Evolutionary conservation across 495 filamentous ascomycete species (phyloP), one percentile per base, ranked within the genome.

Genomic region (Margaritispora aquatica): DNA sequence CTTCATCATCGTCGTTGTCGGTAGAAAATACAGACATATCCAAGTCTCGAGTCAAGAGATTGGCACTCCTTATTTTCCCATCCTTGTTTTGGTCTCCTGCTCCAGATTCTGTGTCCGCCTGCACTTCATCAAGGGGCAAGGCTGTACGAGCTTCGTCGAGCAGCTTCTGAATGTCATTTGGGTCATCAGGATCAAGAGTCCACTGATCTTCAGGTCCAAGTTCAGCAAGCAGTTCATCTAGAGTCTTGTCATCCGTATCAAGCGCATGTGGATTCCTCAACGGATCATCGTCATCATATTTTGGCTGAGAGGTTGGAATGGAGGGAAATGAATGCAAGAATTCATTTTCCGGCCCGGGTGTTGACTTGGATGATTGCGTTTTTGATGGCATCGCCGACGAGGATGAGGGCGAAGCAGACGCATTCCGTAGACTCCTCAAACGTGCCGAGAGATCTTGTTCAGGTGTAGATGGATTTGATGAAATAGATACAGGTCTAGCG

Each of bases 211-310:
- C 70, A 17, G 66, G 62, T 1, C 65, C 70, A 22, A 75, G 54
- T 17, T 73, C 70, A 24, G 70, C 68, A 5, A 75, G 63, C 1
- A 75, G 64, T 48, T 75, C 72, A 48, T 75, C 72, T 2, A 75
- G 52, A 8, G 64, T 70, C 38, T 62, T 58, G 13, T 67, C 57
- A 31, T 68, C 59, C 10, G 47, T 26, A 11, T 56, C 56, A 21
- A 53, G n/a, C 15, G 5, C 15, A 13, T 52, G 9, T 9, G 54
- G 44, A 23, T 55, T 59, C 3, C 31, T 48, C 9, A 68, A 20
- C 2, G 66, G 66, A 52, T 69, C 64, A 19, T 62, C 58, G 13
- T 55, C 48, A 4, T 58, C 54, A 3, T 41, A n/a, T 1, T 55
- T 29, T 57, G 51, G 41, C 22, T 31, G 41, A 24, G 54, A 24